A percentile compares a stretch with the other conserved stretches of the same genome.
Evolutionary conservation across 495 filamentous ascomycete species (phyloP).

Genomic region (Xylaria bambusicola): DNA sequence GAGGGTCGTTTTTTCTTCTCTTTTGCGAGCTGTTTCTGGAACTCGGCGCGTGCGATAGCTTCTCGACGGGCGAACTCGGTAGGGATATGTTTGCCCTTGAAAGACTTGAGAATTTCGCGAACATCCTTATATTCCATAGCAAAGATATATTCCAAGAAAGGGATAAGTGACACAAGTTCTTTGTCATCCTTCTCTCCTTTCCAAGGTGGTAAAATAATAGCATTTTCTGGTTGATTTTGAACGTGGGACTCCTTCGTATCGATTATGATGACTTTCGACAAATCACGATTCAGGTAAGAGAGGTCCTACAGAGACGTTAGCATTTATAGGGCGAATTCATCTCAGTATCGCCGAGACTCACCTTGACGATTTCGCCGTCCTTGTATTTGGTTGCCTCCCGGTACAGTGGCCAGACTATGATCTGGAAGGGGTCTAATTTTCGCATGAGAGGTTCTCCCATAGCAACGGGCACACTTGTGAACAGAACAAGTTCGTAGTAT

Average conservation of each 20-base stretch:
- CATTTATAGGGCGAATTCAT: background rate
- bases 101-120: conserved; percentile 80
- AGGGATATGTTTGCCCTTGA: conserved; percentile 82
- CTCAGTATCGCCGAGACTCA: conserved; percentile 40
- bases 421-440: conserved; percentile 93
- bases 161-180: conserved; percentile 82
- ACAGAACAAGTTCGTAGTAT: conserved; percentile 96
- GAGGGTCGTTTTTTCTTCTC: conserved; percentile 63
- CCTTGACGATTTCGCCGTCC: conserved; percentile 95
- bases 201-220: conserved; percentile 89
- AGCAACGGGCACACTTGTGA: conserved; percentile 80
- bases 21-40: conserved; percentile 72
- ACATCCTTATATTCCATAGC: conserved; percentile 90
- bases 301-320: conserved; percentile 65
- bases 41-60: conserved; percentile 74
- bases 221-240: conserved; percentile 86
- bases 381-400: conserved; percentile 93
- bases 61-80: conserved; percentile 88
- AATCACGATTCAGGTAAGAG: conserved; percentile 90
- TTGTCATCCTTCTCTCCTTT: conserved; percentile 78
- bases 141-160: conserved; percentile 93
- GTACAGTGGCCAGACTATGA: conserved; percentile 94
- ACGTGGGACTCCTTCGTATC: conserved; percentile 83
- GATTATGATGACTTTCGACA: conserved; percentile 90
- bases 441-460: conserved; percentile 84